Evolutionary conservation across 2,329 filamentous ascomycete genomes (phyloP).

Genomic region (Trichoderma sp.): DNA sequence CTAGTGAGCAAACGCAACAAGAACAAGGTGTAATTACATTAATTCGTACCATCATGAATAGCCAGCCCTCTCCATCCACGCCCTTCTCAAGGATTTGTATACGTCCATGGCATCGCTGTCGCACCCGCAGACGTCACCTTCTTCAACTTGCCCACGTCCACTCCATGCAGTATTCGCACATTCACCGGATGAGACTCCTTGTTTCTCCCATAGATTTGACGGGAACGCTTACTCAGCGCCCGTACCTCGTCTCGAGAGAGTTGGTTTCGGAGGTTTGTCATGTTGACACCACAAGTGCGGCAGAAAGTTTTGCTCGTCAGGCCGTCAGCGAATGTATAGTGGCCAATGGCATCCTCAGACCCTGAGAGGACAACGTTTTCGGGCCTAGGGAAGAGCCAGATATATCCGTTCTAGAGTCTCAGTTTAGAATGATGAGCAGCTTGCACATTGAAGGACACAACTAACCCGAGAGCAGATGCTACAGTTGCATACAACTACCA

Average conservation of each 20-base stretch:
- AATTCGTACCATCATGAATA: neutral
- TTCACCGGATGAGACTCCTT: conserved; percentile 39
- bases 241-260: conserved; percentile 40
- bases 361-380: conserved; percentile 45
- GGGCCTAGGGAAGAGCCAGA: conserved; percentile 47
- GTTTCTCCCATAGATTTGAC: conserved; percentile 25
- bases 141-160: neutral
- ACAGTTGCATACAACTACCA: conserved; percentile 50
- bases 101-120: neutral
- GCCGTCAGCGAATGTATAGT: conserved; percentile 40
- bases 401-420: conserved; percentile 40
- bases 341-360: conserved; percentile 39
- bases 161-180: conserved; percentile 30
- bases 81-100: neutral
- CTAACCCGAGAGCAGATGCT: conserved; percentile 49
- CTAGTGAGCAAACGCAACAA: neutral
- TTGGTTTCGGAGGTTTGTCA: conserved; percentile 37
- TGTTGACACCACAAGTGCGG: conserved; percentile 48
- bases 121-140: neutral
- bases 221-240: conserved; percentile 24
- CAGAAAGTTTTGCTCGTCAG: conserved; percentile 49
- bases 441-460: neutral
- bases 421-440: neutral
- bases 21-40: neutral
- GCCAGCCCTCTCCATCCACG: no score